Evolutionary conservation across 2,329 filamentous ascomycete species (phyloP).

Genomic region (Cladosporium sp.): DNA sequence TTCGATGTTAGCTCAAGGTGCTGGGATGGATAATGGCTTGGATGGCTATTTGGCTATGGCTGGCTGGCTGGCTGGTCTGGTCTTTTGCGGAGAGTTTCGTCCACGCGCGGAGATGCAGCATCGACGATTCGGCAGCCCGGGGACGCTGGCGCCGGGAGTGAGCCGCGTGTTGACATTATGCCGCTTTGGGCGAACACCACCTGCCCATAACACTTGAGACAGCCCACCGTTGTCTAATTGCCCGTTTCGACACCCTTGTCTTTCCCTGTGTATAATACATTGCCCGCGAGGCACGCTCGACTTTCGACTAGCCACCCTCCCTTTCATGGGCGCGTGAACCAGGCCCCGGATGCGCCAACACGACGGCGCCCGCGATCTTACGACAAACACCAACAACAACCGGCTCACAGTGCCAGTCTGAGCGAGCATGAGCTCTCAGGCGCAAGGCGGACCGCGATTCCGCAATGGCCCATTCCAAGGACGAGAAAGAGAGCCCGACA

Average conservation of each 20-base stretch:
- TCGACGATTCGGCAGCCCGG: neutral
- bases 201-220: conserved; percentile 2
- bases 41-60: too few relatives aligned
- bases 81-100: neutral
- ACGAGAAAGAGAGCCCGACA: conserved; percentile 46
- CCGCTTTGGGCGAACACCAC: too few relatives aligned
- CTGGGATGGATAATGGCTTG: neutral
- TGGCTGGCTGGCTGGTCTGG: neutral
- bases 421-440: conserved; percentile 50
- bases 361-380: conserved; percentile 1
- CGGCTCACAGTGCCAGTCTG: conserved; percentile 1
- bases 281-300: neutral
- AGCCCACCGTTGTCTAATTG: conserved; percentile 2
- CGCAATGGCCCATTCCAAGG: conserved; percentile 78
- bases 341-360: conserved; percentile 6
- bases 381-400: conserved; percentile 9
- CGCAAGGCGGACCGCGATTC: conserved; percentile 63
- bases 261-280: conserved; percentile 6
- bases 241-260: neutral
- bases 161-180: too few relatives aligned
- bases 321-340: conserved; percentile 9
- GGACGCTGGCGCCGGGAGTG: neutral
- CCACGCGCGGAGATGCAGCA: neutral
- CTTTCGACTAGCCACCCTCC: neutral
- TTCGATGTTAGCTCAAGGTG: neutral